Evolutionary conservation across 371 early-diverging fungal genomes (phyloP).

Genomic region (Mucor piriformis): DNA sequence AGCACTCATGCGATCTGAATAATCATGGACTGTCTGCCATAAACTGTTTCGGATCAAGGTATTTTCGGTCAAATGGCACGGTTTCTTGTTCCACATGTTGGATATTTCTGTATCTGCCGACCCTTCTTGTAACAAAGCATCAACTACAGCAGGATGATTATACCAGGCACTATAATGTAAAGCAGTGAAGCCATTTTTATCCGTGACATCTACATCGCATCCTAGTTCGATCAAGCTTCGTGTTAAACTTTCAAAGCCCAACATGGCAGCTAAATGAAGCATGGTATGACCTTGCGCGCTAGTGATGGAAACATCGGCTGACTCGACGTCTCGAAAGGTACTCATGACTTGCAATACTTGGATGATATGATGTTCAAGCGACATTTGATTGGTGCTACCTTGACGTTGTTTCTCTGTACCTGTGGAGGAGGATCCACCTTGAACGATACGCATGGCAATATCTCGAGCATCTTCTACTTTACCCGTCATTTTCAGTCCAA

Average conservation of each 20-base stretch:
- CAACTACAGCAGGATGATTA: conserved; percentile 25
- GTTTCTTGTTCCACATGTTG: conserved; percentile 32
- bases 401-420: conserved; percentile 15
- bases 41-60: conserved; percentile 18
- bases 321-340: conserved; percentile 40
- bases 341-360: conserved; percentile 48
- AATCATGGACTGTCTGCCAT: conserved; percentile 14
- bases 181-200: conserved; percentile 36
- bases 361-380: conserved; percentile 44
- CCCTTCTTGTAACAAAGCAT: conserved; percentile 31
- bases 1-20: conserved; percentile 38
- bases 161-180: conserved; percentile 26
- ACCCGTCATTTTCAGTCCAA: conserved; percentile 80
- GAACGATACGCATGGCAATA: conserved; percentile 75
- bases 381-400: conserved; percentile 17
- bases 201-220: conserved; percentile 29
- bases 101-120: conserved; percentile 32
- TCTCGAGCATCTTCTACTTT: conserved; percentile 69
- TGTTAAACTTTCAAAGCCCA: conserved; percentile 34
- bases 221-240: conserved; percentile 33
- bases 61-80: conserved; percentile 31
- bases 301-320: conserved; percentile 37
- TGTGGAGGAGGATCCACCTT: too few relatives aligned
- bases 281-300: conserved; percentile 48
- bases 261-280: conserved; percentile 49